Conservation (phyloP, 192 early-diverging fungal genomes). For the Backusella parvicylindrica region DNA sequence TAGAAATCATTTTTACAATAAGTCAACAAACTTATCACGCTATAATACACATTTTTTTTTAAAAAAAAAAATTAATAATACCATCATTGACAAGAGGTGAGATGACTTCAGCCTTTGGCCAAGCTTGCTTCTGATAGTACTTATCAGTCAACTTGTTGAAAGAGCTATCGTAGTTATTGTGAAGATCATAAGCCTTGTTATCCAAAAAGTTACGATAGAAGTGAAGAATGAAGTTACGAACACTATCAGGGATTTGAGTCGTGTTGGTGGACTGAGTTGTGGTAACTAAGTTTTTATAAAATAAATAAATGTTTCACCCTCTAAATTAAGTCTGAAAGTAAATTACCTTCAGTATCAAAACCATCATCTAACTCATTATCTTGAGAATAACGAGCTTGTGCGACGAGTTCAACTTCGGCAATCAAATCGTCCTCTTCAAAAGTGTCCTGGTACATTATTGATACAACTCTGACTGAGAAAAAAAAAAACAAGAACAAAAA, state of each 20-base stretch:
- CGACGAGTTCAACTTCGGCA: conserved; percentile 59
- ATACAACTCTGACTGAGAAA: background rate
- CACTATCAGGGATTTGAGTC: conserved; percentile 74
- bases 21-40: conserved; percentile 82
- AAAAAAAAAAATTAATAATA: conserved; percentile 27
- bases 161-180: conserved; percentile 83
- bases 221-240: conserved; percentile 80
- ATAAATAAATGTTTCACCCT: background rate
- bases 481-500: background rate
- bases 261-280: conserved; percentile 30
- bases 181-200: conserved; percentile 82
- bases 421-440: conserved; percentile 54
- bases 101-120: conserved; percentile 87
- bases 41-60: conserved; percentile 56
- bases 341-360: conserved; percentile 31
- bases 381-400: conserved; percentile 37
- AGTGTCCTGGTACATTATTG: conserved; percentile 39
- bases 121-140: conserved; percentile 83
- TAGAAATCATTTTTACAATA: conserved; percentile 33
- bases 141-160: conserved; percentile 92
- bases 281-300: background rate
- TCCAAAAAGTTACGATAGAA: conserved; percentile 78
- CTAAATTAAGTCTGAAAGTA: too few species aligned
- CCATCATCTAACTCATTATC: conserved; percentile 44
- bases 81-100: conserved; percentile 81